Evolutionary conservation across 2,329 filamentous ascomycete genomes (phyloP), one percentile per base, ranked within the genome.

Genomic region (Cercospora sp.): DNA sequence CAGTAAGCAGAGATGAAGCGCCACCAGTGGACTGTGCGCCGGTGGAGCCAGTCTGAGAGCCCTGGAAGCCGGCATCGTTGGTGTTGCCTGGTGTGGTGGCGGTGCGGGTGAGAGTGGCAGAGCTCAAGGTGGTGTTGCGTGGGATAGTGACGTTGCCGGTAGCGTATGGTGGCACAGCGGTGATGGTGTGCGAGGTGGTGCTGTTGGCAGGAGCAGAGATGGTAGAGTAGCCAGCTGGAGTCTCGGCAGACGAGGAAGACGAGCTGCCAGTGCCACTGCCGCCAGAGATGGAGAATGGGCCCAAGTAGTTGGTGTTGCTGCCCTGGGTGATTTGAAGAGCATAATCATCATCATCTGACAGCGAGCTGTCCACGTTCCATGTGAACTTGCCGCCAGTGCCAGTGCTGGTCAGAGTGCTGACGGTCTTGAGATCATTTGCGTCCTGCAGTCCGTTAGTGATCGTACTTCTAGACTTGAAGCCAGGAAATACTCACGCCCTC

Each of bases 291-390:
- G 75, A 73, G 76, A 89, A 81, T 31, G 81, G 82, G 55, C 82
- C 84, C 57, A 83, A 85, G 80, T 87, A 89, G 80, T 89, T 89
- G 76, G 80, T 74, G 60, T 80, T 70, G 58, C 77, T 78, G 67
- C 81, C 83, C 75, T 88, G 87, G 13, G 73, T 76, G 78, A 90
- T 87, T 76, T 87, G 78, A 67, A 89, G 83, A 64, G 87, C 87
- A 74, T 89, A 89, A 79, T 87, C 80, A 30, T 53, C 60, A 65
- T 78, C 83, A 69, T 81, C 77, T 55, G 77, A 72, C 30, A 88
- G 79, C 45, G 73, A 76, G 26, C 73, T 75, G 45, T 78, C 75
- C 5, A 85, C 83, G 16, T 80, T 85, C 85, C 85, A 89, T 65
- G 78, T 80, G 80, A 80, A 76, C 58, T 72, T 66, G 62, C 72